These are phyloP conservation scores for Fusarium sororula DNA, from an alignment of 2,329 filamentous ascomycete genomes.

Conservation along the genomic window DNA sequence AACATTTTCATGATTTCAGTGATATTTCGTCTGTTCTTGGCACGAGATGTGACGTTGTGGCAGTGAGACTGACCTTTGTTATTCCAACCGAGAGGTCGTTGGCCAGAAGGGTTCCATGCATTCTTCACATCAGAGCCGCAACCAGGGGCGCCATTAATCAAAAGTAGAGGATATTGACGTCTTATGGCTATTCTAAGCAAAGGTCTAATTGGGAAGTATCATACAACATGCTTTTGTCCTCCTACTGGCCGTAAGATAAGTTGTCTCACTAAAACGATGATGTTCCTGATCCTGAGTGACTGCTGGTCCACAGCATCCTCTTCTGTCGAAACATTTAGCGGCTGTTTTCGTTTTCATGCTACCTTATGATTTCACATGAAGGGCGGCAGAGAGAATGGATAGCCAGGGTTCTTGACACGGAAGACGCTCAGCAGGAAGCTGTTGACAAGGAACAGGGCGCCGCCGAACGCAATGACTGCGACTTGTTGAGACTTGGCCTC, in stretches of 20 bases:
- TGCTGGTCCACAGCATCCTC: background rate
- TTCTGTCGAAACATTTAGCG: no score
- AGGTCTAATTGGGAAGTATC: conserved; percentile 6
- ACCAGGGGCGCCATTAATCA: background rate
- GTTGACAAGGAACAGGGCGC: conserved; percentile 82
- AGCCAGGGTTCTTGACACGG: conserved; percentile 92
- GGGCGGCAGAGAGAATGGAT: conserved; percentile 92
- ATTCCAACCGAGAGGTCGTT: background rate
- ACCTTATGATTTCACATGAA: conserved; percentile 67
- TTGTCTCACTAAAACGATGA: background rate
- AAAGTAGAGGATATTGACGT: background rate
- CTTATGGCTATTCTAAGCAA: background rate
- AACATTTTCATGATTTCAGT: conserved; percentile 10
- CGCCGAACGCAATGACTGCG: conserved; percentile 81
- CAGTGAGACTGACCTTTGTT: background rate
- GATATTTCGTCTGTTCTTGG: background rate
- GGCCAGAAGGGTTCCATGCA: background rate
- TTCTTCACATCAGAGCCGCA: background rate
- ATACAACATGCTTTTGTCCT: conserved; percentile 12
- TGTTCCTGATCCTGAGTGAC: background rate
- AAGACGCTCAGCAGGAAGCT: conserved; percentile 95
- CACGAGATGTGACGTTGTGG: background rate
- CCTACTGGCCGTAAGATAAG: background rate
- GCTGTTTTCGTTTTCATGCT: background rate
- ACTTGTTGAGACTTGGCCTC: conserved; percentile 82